phyloP scores from a whole-genome alignment of 208 protist species.

The Acanthamoeba castellanii region DNA sequence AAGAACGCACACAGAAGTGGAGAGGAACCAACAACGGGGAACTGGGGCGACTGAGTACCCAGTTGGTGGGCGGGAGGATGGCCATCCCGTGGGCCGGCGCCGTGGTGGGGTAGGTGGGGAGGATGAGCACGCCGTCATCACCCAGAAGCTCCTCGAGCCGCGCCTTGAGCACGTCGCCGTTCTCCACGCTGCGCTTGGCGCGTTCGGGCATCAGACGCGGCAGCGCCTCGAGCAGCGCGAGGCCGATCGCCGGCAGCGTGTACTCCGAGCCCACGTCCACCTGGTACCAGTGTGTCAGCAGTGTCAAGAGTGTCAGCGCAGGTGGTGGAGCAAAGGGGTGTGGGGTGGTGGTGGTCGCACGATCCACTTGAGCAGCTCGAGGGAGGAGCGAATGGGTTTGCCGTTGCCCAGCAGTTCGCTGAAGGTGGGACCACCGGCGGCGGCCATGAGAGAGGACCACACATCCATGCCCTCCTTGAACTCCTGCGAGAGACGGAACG shows the following conservation, averaged over 20 bases:
- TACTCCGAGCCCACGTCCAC: not conserved
- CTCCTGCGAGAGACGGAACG: not conserved
- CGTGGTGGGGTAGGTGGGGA: not conserved
- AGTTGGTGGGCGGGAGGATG: not conserved
- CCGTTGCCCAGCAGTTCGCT: not conserved
- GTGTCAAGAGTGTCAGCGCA: no score
- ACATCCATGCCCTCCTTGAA: not conserved
- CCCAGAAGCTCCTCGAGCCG: not conserved
- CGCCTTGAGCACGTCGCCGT: no score
- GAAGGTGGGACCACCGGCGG: not conserved
- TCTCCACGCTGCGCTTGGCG: not conserved
- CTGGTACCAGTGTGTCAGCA: no score
- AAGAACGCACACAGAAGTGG: no score
- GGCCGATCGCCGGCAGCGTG: constrained; percentile 14
- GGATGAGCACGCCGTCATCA: not conserved
- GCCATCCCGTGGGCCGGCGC: not conserved
- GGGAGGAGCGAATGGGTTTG: not conserved
- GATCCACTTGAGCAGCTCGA: not conserved
- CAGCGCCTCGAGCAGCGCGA: not conserved
- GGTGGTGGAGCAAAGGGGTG: no score
- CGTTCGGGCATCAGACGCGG: not conserved
- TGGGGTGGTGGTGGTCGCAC: not conserved
- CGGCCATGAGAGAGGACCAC: not conserved
- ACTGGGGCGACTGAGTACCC: not conserved
- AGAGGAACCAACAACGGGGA: no score